phyloP scores from a whole-genome alignment of 2,329 filamentous ascomycete species.

The Exophiala sideris region DNA sequence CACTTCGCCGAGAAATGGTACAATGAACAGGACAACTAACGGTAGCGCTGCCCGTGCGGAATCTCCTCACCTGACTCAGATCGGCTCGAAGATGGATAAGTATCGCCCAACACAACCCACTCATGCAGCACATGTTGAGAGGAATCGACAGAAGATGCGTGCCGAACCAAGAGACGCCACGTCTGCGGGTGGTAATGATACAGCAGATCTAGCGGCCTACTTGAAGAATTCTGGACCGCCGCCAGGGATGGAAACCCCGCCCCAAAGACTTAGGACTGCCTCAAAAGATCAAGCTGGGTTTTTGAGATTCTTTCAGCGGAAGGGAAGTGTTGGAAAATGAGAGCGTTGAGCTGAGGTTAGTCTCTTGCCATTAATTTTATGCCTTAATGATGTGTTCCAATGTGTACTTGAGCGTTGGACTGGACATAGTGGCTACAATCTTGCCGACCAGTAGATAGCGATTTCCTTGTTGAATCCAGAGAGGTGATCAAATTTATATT shows the following conservation, averaged over 20 bases:
- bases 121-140: constrained; percentile 39
- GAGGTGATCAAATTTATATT: not conserved
- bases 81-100: constrained; percentile 33
- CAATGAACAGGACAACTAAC: constrained; percentile 10
- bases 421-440: too few species aligned
- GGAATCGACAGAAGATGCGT: constrained; percentile 32
- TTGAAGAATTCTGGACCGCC: constrained; percentile 67
- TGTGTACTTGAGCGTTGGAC: not conserved
- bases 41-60: constrained; percentile 21
- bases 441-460: too few species aligned
- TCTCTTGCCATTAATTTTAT: not conserved
- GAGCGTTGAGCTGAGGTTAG: not conserved
- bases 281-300: constrained; percentile 31
- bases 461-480: too few species aligned
- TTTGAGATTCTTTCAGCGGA: constrained; percentile 37
- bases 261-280: constrained; percentile 15
- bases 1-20: constrained; percentile 6
- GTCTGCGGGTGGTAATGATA: constrained; percentile 39
- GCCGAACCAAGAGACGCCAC: constrained; percentile 18
- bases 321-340: constrained; percentile 18
- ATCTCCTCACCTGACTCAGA: constrained; percentile 27
- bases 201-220: constrained; percentile 70
- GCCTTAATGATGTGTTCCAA: not conserved
- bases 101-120: constrained; percentile 33
- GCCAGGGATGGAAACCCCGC: constrained; percentile 14